Evolutionary conservation across 2,329 filamentous ascomycete species (phyloP), one percentile per base, ranked within the genome.

Genomic region (Fusarium transvaalense): DNA sequence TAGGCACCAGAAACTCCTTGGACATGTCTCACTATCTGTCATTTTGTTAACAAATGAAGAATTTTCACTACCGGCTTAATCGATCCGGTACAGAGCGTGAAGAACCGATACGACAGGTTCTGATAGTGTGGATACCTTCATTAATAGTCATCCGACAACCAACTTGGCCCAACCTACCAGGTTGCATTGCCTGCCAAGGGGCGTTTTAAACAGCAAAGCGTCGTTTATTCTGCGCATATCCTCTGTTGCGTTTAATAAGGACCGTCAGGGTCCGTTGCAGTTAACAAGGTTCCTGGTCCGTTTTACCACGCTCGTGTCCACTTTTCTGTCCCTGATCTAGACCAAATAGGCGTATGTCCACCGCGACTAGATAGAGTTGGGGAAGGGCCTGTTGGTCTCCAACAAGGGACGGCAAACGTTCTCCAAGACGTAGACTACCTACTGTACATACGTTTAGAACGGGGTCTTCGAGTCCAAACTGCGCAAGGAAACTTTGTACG

Each of bases 301-400:
- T 29, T 60, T 59, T 45, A 51, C 48, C 45, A 53, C 46, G 47
- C 31, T 54, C 56, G 15, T 60, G 25, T 23, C 66, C 66, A 66
- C 66, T 64, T 67, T 62, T 64, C 34, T 45, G 37, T 64, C 50
- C 41, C 62, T 64, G 46, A 35, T 50, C 66, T 67, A 67, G 66
- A 60, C 62, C 66, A 27, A 55, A 70, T 70, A 17, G 31, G 55
- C 51, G 32, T 42, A 32, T 35, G 38, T 55, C n/a, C 45, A 38
- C 66, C 66, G 56, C 39, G 25, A 58, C 43, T 57, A 63, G 57
- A 38, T 42, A 39, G 52, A 55, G 56, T 62, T 51, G 41, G 59
- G 56, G 61, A 62, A 63, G 29, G 35, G 23, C 17, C 25, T 46
- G 7, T 23, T 45, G 34, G 29, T 59, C 21, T 42, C 43, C 38